A percentile compares a stretch with the other conserved stretches of the same genome.
Conservation (phyloP, 2,329 filamentous ascomycete species). For the Aspergillus japonicus region DNA sequence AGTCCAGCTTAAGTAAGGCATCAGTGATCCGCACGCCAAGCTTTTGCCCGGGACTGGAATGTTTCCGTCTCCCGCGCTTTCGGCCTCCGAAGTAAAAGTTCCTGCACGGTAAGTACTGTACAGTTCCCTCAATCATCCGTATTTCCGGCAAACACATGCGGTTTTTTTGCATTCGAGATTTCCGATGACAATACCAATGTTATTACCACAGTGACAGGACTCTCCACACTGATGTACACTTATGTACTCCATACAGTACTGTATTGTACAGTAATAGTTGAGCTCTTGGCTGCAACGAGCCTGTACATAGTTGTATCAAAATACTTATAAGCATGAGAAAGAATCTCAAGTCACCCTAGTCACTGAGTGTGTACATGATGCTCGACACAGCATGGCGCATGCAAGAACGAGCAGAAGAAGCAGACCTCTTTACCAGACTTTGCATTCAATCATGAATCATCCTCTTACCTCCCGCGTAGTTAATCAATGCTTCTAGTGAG, state of each 20-base stretch:
- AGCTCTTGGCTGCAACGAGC: no score
- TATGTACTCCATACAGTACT: no score
- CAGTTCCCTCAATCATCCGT: not conserved
- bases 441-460: no score
- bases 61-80: not conserved
- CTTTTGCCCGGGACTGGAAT: not conserved
- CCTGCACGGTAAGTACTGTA: no score
- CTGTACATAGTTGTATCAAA: no score
- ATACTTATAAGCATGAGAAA: no score
- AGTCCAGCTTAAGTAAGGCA: not conserved
- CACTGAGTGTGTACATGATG: no score
- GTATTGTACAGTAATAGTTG: no score
- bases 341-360: no score
- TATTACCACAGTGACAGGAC: no score
- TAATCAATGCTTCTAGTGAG: not conserved
- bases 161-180: not conserved
- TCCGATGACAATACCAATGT: no score
- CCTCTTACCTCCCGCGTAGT: not conserved
- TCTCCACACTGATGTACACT: no score
- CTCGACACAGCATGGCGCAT: not conserved
- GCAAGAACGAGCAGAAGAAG: not conserved
- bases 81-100: not conserved
- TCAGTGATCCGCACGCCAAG: not conserved
- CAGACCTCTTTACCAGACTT: not conserved
- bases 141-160: not conserved